These are phyloP conservation scores for Myxozyma mucilagina DNA, from an alignment of 805 yeast genomes.

Conservation along the genomic window DNA sequence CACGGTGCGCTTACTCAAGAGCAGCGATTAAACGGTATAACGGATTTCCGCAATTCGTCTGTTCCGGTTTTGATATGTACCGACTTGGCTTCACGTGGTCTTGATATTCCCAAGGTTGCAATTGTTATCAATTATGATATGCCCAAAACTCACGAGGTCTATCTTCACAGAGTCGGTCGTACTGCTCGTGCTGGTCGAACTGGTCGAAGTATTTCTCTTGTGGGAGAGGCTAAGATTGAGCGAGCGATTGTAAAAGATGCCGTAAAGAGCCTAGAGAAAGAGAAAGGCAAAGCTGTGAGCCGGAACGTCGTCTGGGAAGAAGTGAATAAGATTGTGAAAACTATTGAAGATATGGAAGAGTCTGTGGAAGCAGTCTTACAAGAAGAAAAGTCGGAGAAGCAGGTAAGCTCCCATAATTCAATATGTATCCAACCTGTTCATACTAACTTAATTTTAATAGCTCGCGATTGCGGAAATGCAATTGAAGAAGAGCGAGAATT, in stretches of 20 bases:
- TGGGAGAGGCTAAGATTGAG: conserved; percentile 87
- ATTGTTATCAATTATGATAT: conserved; percentile 91
- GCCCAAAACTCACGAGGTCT: conserved; percentile 90
- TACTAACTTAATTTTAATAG: conserved; percentile 12
- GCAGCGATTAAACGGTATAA: conserved; percentile 84
- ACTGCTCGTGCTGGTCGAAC: conserved; percentile 99
- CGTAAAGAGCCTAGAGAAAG: conserved; percentile 61
- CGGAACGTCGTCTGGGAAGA: conserved; percentile 88
- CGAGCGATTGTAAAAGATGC: conserved; percentile 90
- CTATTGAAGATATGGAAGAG: conserved; percentile 60
- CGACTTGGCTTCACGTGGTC: conserved; percentile 98
- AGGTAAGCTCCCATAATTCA: conserved; percentile 35
- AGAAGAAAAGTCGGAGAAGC: conserved; percentile 89
- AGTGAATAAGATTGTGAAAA: conserved; percentile 65
- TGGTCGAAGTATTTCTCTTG: conserved; percentile 90
- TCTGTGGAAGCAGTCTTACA: conserved; percentile 72
- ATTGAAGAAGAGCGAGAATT: conserved; percentile 77
- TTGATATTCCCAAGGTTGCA: conserved; percentile 97
- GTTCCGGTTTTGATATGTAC: conserved; percentile 93
- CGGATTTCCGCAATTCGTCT: conserved; percentile 73
- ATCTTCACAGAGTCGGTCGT: conserved; percentile 97
- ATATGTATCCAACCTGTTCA: neutral
- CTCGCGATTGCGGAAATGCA: conserved; percentile 88
- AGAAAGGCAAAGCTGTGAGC: conserved; percentile 65
- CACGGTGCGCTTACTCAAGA: conserved; percentile 88